Evolutionary conservation across 495 filamentous ascomycete species (phyloP), one percentile per base, ranked within the genome.

Genomic region (Pseudevernia furfuracea): DNA sequence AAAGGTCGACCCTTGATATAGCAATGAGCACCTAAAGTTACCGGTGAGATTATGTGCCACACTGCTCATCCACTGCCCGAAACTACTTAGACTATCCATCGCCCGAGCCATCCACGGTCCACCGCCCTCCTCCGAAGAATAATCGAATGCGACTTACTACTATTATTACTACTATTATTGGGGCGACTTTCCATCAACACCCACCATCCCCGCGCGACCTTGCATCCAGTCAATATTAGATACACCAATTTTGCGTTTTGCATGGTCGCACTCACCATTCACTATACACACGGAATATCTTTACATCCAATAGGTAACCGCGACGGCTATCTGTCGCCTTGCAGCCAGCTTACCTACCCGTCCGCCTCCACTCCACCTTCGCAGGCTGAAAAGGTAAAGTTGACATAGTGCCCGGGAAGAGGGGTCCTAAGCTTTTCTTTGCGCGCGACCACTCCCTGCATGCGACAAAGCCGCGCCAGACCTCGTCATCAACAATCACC

Each of bases 61-160:
- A 56, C 37, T 55, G 65, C 61, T 53, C 60, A 67, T 67, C 61
- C 10, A 65, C 52, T 68, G 63, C 66, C 62, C 55, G 59, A 68
- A 62, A 60, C 63, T 68, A 68, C 63, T 65, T 68, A 68, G 66
- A 55, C 66, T 68, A 66, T 53, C 64, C 64, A 61, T 57, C 64
- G 70, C 41, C 77, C 81, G 32, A 61, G 76, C 52, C 52, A 74
- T 77, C 59, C 88, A 88, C 57, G 69, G 90, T 77, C 59, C 88
- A 88, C 57, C 69, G 90, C 91, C 68, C 68, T 82, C 52, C 39
- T 58, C 62, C 57, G 39, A 55, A 55, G 17, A 28, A 28, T 12
- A 55, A 32, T 32, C 30, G 30, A 55, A 55, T 32, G 30, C 52
- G 30, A 55, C 52, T 34, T 19, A 30, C 49, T 53, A 14, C 28